Evolutionary conservation across 441 rosid genomes (phyloP), one percentile per base, ranked within the genome.

Genomic region (Gossypium davidsonii): DNA sequence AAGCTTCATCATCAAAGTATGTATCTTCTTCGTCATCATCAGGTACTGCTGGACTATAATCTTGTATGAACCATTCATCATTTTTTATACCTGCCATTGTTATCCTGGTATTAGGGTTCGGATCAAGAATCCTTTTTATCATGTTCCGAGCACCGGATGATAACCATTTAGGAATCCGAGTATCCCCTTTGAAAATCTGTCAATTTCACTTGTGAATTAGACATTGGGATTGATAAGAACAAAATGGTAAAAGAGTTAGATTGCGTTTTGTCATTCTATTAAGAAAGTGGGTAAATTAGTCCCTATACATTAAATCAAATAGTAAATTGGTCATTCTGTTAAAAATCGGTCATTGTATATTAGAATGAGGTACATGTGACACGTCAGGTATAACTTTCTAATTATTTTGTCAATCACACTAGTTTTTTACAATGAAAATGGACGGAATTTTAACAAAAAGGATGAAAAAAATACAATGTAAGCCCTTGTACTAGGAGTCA

Each of bases 171-270:
- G 99, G 97, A 58, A 91, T 79, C 76, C 84, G 91, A 79, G 89
- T 74, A 34, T 95, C 93, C 67, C 98, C 99, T 87, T 91, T 95
- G 78, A 91, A 87, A 73, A 95, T 91, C 99, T 95, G 80, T 39
- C 31, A 78, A 79, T 60, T n/a, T 63, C 51, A 18, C 28, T 73
- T 42, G 23, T 70, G 42, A 14, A 55, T 65, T 53, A 60, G 23
- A 63, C 12, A 52, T 63, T 11, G 21, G 56, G 51, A 18, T 25
- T 37, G 7, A 37, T 25, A n/a, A 20, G 18, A 65, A 25, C 7
- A 49, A 31, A 59, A 2, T 9, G 12, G 46, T 39, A 39, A 39
- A 39, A 39, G 44, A 39, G 11, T 2, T 9, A 9, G 46, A 39
- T 39, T 39, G 3, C 0, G 1, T 39, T 39, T 39, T 39, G 12